Evolutionary conservation across 2,329 filamentous ascomycete species (phyloP).

Genomic region (Trichoderma lentiforme): DNA sequence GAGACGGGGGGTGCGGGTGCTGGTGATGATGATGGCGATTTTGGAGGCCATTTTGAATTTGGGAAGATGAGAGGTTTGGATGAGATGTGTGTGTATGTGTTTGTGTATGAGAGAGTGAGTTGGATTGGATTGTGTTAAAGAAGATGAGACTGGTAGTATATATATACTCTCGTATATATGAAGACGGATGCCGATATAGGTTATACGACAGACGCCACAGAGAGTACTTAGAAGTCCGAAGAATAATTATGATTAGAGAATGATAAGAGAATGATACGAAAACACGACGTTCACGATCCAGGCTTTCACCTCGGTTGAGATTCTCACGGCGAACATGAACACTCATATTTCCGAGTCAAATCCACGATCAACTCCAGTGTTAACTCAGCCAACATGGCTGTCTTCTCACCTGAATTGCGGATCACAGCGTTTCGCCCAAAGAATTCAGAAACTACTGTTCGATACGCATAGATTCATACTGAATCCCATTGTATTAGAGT

Average conservation of each 20-base stretch:
- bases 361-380: neutral
- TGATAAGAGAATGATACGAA: neutral
- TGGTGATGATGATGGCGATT: conserved; percentile 17
- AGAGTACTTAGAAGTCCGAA: neutral
- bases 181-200: neutral
- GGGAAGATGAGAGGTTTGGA: neutral
- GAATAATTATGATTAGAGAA: neutral
- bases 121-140: neutral
- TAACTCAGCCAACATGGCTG: neutral
- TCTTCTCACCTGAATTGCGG: neutral
- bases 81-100: neutral
- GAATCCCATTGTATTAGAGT: neutral
- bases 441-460: neutral
- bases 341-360: neutral
- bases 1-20: conserved; percentile 12
- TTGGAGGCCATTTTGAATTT: neutral
- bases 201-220: neutral
- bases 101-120: neutral
- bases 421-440: neutral
- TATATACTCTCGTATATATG: neutral
- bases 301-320: neutral
- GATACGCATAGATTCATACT: neutral
- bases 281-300: neutral
- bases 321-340: neutral
- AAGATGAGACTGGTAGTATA: neutral